Evolutionary conservation across 805 yeast genomes (phyloP).

Genomic region (Wickerhamiella vanderwaltii): DNA sequence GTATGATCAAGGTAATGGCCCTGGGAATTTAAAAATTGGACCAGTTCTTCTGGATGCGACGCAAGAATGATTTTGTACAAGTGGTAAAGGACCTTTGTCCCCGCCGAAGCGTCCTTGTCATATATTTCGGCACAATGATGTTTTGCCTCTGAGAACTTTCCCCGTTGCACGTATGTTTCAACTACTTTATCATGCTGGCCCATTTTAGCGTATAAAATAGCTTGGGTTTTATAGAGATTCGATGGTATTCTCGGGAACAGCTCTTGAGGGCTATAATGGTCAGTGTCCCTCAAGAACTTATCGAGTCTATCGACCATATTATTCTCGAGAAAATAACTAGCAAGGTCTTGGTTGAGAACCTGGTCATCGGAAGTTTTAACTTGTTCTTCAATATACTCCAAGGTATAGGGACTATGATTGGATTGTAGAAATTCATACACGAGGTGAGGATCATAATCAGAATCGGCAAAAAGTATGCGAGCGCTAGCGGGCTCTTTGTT

Average conservation of each 20-base stretch:
- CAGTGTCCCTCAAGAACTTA: constrained; percentile 3
- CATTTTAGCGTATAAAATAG: constrained; percentile 4
- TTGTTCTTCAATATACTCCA: constrained; percentile 3
- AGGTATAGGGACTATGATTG: constrained; percentile 3
- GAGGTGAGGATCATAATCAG: constrained; percentile 1
- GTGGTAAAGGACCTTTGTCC: neutral
- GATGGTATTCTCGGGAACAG: constrained; percentile 39
- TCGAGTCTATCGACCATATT: constrained; percentile 1
- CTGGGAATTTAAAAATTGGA: neutral
- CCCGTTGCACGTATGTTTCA: neutral
- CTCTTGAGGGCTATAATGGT: constrained; percentile 30
- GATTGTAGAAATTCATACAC: constrained; percentile 4
- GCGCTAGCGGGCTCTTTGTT: neutral
- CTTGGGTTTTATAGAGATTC: neutral
- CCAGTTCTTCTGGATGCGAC: neutral
- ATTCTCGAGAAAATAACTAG: constrained; percentile 18
- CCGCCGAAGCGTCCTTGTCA: neutral
- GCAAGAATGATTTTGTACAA: neutral
- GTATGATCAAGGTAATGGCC: constrained; percentile 7
- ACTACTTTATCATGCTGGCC: constrained; percentile 7
- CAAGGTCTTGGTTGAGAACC: constrained; percentile 17
- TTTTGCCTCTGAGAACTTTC: neutral
- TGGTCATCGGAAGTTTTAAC: neutral
- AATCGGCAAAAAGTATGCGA: constrained; percentile 1
- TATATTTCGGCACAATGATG: constrained; percentile 1